Evolutionary conservation across 2,329 filamentous ascomycete genomes (phyloP).

Genomic region (Ophiostoma ulmi): DNA sequence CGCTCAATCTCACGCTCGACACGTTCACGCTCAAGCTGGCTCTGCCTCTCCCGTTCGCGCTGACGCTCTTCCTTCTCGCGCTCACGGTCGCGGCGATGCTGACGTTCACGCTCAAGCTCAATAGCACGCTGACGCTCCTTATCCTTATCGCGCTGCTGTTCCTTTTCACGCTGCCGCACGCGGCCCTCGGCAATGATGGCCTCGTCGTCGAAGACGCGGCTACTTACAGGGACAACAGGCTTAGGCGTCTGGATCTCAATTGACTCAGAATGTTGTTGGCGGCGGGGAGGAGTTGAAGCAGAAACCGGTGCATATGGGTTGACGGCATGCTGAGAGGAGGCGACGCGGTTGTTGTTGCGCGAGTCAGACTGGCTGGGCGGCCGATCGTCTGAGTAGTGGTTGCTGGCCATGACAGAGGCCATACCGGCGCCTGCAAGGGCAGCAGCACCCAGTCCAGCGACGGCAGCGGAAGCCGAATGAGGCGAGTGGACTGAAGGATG

Average conservation of each 20-base stretch:
- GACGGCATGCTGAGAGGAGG: background rate
- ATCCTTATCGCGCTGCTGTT: conserved; percentile 31
- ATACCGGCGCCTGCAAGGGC: background rate
- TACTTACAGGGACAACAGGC: conserved; percentile 67
- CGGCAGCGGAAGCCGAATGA: background rate
- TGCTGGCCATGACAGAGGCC: background rate
- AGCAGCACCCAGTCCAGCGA: conserved; percentile 4
- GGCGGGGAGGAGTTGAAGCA: background rate
- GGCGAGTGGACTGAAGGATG: background rate
- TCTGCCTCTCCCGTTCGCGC: conserved; percentile 24
- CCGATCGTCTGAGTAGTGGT: conserved; percentile 9
- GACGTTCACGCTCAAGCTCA: background rate
- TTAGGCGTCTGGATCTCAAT: conserved; percentile 80
- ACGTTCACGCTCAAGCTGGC: conserved; percentile 24
- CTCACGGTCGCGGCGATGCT: conserved; percentile 15
- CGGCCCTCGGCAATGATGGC: conserved; percentile 17
- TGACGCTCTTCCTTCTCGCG: conserved; percentile 31
- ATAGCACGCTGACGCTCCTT: conserved; percentile 26
- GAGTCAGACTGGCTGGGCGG: conserved; percentile 28
- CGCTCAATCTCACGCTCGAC: conserved; percentile 27
- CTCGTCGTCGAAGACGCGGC: conserved; percentile 57
- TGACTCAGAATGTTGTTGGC: conserved; percentile 47
- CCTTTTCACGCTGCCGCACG: conserved; percentile 33
- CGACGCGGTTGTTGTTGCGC: conserved; percentile 17
- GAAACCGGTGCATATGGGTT: background rate